Conservation (phyloP, 2,329 filamentous ascomycete species). For the Colletotrichum costaricense region DNA sequence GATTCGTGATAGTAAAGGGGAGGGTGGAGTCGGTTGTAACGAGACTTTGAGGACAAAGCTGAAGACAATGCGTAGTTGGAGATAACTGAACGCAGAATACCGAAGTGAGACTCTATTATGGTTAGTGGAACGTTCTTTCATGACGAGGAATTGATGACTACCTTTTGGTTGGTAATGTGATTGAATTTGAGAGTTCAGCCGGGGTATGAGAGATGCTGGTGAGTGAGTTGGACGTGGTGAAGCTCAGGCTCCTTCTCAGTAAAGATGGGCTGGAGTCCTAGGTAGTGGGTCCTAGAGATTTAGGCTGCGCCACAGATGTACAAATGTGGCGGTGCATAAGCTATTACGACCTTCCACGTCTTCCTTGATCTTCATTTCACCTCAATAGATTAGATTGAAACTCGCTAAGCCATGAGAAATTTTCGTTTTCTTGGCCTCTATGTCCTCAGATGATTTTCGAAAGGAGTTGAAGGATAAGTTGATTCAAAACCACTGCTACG, state of each 20-base stretch:
- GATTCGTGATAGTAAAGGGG: not conserved
- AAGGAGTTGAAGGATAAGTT: not conserved
- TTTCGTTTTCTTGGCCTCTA: not conserved
- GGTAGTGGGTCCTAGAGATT: not conserved
- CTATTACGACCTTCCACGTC: not conserved
- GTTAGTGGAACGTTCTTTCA: not conserved
- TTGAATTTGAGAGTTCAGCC: not conserved
- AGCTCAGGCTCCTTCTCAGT: not conserved
- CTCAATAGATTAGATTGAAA: not conserved
- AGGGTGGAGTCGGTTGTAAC: not conserved
- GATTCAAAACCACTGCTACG: constrained; percentile 6
- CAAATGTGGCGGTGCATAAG: constrained; percentile 20
- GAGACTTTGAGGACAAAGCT: not conserved
- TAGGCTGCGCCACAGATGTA: constrained; percentile 13
- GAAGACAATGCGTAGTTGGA: not conserved
- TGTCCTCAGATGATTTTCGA: not conserved
- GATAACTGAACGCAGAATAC: not conserved
- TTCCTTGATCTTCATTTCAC: no score
- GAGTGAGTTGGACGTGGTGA: not conserved
- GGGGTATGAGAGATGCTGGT: not conserved
- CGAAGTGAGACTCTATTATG: not conserved
- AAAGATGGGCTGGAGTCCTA: not conserved
- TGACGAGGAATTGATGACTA: not conserved
- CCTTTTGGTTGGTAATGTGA: not conserved
- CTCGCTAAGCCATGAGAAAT: not conserved